phyloP scores from a whole-genome alignment of 768 basidiomycete genomes.

The Suillus subaureus region DNA sequence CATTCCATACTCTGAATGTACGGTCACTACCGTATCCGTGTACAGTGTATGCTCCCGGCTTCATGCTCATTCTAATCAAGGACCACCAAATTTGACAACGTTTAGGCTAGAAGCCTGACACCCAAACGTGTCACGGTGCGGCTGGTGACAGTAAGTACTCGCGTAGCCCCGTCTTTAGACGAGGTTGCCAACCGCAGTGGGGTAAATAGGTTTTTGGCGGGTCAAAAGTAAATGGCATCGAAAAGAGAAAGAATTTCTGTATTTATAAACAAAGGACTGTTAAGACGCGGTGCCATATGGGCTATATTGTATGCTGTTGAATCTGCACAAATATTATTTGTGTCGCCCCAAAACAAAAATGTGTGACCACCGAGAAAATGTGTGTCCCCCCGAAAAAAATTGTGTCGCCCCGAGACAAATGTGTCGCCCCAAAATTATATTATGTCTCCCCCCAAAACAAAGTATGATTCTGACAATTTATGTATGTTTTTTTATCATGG shows the following conservation, averaged over 20 bases:
- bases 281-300: too few species aligned
- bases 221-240: conserved; percentile 9
- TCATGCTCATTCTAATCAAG: conserved; percentile 64
- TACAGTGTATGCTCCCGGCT: conserved; percentile 58
- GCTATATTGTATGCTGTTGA: too few species aligned
- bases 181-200: conserved; percentile 86
- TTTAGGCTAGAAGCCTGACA: conserved; percentile 95
- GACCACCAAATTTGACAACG: conserved; percentile 94
- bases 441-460: too few species aligned
- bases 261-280: too few species aligned
- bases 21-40: conserved; percentile 93
- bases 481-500: too few species aligned
- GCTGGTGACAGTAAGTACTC: conserved; percentile 76
- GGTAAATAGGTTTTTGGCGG: conserved; percentile 63
- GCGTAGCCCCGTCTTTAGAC: conserved; percentile 93
- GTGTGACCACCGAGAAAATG: too few species aligned
- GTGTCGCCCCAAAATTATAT: too few species aligned
- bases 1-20: conserved; percentile 74
- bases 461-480: too few species aligned
- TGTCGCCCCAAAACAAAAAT: too few species aligned
- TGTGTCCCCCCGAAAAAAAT: too few species aligned
- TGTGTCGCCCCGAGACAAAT: too few species aligned
- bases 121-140: conserved; percentile 73
- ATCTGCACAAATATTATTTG: too few species aligned
- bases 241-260: neutral